Evolutionary conservation across 164 flowering plant species (phyloP).

Genomic region (Aristolochia californica): DNA sequence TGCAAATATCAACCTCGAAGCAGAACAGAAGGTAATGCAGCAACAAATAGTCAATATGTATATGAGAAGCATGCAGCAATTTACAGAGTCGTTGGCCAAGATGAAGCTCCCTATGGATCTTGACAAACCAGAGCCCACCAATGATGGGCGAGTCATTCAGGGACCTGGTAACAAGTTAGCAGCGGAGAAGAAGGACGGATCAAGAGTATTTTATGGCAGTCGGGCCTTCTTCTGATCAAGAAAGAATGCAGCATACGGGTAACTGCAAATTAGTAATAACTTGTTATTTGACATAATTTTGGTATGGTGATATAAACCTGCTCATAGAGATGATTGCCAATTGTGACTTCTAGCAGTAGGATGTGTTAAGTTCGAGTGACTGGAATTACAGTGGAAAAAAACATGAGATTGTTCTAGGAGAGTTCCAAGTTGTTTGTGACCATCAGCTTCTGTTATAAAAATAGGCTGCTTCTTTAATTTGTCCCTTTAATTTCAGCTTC

Average conservation of each 20-base stretch:
- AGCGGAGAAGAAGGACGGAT: constrained; percentile 45
- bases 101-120: constrained; percentile 93
- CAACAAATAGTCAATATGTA: constrained; percentile 87
- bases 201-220: constrained; percentile 86
- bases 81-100: constrained; percentile 75
- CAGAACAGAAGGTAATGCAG: constrained; percentile 75
- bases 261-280: too few relatives aligned
- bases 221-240: constrained; percentile 48
- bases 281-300: too few relatives aligned
- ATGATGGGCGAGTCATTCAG: constrained; percentile 28
- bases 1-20: constrained; percentile 36
- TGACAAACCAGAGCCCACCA: constrained; percentile 26
- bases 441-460: too few relatives aligned
- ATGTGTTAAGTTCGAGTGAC: too few relatives aligned
- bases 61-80: constrained; percentile 93
- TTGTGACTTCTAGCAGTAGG: too few relatives aligned
- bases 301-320: too few relatives aligned
- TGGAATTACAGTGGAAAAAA: too few relatives aligned
- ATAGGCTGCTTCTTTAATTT: too few relatives aligned
- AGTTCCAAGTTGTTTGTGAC: too few relatives aligned
- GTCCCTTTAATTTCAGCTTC: too few relatives aligned
- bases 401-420: too few relatives aligned
- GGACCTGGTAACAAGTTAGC: constrained; percentile 20
- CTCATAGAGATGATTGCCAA: too few relatives aligned
- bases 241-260: background rate